Percentiles rank a stretch among this genome's conserved stretches.
These are phyloP conservation scores for Ophiostoma triangulosporum DNA, from an alignment of 2,329 filamentous ascomycete species.

Conservation along the genomic window DNA sequence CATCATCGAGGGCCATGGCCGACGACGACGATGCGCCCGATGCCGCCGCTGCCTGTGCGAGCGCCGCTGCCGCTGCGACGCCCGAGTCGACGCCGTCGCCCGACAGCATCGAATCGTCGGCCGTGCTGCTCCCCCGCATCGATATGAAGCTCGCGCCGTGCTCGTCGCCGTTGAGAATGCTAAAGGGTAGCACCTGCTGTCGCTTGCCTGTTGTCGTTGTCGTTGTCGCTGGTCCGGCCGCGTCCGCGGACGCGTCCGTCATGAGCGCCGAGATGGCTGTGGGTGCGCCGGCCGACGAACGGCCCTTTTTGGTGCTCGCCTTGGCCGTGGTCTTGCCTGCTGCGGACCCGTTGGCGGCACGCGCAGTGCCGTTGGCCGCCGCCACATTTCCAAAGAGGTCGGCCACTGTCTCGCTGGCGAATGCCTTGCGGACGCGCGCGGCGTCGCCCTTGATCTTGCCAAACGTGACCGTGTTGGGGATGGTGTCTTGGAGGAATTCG, in stretches of 20 bases:
- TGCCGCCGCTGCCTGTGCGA: conserved; percentile 12
- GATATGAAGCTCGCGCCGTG: background rate
- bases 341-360: background rate
- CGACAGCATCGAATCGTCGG: background rate
- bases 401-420: background rate
- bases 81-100: conserved; percentile 3
- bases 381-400: background rate
- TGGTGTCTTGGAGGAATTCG: conserved; percentile 83
- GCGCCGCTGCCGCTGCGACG: conserved; percentile 8
- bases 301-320: conserved; percentile 2
- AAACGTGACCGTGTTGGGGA: conserved; percentile 74
- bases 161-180: conserved; percentile 9
- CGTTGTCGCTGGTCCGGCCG: background rate
- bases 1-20: background rate
- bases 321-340: background rate
- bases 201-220: conserved; percentile 4
- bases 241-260: background rate
- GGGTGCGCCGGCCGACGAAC: conserved; percentile 5
- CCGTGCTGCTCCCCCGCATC: background rate
- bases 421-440: conserved; percentile 14
- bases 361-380: background rate
- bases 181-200: conserved; percentile 13
- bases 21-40: background rate
- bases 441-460: conserved; percentile 60
- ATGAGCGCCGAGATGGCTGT: conserved; percentile 11